Base-by-base conservation (phyloP, 176 grass and related monocot species). In the bread wheat (Triticum aestivum) region DNA sequence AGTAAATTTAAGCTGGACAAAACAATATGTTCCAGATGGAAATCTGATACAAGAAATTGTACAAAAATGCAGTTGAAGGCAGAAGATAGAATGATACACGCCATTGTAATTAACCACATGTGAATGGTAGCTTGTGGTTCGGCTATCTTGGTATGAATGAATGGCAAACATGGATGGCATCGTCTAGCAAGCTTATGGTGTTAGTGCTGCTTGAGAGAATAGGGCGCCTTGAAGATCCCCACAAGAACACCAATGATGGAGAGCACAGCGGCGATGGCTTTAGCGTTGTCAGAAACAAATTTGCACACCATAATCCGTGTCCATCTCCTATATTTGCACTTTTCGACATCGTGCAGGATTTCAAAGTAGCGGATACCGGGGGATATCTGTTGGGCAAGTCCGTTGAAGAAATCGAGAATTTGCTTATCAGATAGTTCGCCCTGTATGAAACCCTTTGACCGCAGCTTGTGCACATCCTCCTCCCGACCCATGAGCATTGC, bases 321-420 rank as follows among this genome's bases (percentile, higher is more conserved):
- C 20, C 18, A 59, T 7, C 56, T 59, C 2, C 7, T 21, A 0
- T 0, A 2, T 0, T n/a, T 21, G 56, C 17, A 59, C 0, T 0
- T 0, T 1, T 3, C 2, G 8, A 61, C 4, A 1, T 10, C 8
- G 0, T 0, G 0, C 58, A 62, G 1, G 3, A 62, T 62, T 1
- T 23, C 0, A 0, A 62, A 62, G 3, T 24, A 62, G 59, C 3
- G 3, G 0, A 0, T 0, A n/a, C 59, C n/a, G 0, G n/a, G 59
- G 8, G 20, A 1, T 0, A 62, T 62, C 0, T 10, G 0, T 3
- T 62, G 21, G 2, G 59, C 3, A n/a, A 62, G 20, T 21, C 21
- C 1, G 3, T 24, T 23, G 59, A 62, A 11, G 59, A 24, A 24
- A 1, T n/a, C 0, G 1, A 62, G 59, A 21, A 24, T 62, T n/a